Evolutionary conservation across 768 basidiomycete genomes (phyloP).

Genomic region (Pulveroboletus sp.): DNA sequence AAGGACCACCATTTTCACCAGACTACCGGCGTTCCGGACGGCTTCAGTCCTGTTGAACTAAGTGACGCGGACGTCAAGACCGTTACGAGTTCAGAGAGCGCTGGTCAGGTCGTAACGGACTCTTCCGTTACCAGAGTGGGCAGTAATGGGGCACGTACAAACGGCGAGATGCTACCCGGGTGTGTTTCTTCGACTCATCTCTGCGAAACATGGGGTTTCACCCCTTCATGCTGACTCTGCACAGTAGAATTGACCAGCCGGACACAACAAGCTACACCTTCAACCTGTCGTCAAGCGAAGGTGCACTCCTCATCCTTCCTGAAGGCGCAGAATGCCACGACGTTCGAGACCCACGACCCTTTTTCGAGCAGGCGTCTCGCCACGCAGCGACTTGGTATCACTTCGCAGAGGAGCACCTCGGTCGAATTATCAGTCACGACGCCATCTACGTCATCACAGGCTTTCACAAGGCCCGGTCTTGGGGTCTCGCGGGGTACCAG

Average conservation of each 20-base stretch:
- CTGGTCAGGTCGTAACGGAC: constrained; percentile 6
- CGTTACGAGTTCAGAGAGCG: constrained; percentile 5
- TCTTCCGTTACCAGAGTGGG: constrained; percentile 13
- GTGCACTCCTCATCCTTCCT: constrained; percentile 32
- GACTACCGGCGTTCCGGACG: constrained; percentile 23
- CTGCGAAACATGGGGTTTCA: not conserved
- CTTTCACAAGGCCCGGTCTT: constrained; percentile 24
- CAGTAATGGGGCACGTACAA: not conserved
- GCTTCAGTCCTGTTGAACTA: constrained; percentile 25
- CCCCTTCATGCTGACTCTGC: not conserved
- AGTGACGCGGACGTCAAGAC: constrained; percentile 15
- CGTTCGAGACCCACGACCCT: constrained; percentile 21
- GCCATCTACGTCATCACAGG: constrained; percentile 33
- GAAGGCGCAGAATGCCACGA: constrained; percentile 29
- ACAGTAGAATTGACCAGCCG: constrained; percentile 3
- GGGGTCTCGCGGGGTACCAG: constrained; percentile 26
- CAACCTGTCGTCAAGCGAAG: constrained; percentile 21
- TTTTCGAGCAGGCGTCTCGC: constrained; percentile 24
- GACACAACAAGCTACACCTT: constrained; percentile 7
- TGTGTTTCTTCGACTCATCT: not conserved
- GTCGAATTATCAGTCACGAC: constrained; percentile 27
- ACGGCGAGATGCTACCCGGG: constrained; percentile 3
- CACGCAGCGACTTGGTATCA: constrained; percentile 31
- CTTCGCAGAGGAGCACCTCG: constrained; percentile 24
- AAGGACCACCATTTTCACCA: constrained; percentile 24